Conservation (phyloP, 2,329 filamentous ascomycete genomes). For the Xylaria sp. region DNA sequence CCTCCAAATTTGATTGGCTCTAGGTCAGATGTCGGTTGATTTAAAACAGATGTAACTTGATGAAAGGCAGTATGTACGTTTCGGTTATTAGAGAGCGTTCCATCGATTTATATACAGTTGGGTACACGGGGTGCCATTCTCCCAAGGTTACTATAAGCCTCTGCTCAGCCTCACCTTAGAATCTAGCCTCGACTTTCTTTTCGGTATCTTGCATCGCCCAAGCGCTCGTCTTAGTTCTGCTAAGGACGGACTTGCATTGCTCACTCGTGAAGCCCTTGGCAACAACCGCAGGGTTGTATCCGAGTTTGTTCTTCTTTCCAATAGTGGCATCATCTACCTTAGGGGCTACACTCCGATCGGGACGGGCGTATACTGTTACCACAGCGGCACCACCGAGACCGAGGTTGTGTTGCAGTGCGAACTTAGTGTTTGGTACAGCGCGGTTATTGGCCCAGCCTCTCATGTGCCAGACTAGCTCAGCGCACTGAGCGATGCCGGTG, state of each 20-base stretch:
- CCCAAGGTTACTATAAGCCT: background rate
- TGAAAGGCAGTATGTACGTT: background rate
- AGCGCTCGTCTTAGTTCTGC: constrained; percentile 69
- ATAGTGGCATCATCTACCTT: constrained; percentile 71
- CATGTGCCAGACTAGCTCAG: constrained; percentile 94
- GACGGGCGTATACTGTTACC: constrained; percentile 86
- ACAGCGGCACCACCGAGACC: constrained; percentile 92
- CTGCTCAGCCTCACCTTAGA: constrained; percentile 53
- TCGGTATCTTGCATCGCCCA: constrained; percentile 83
- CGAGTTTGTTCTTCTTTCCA: constrained; percentile 73
- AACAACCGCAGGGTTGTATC: constrained; percentile 91
- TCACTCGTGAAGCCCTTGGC: constrained; percentile 87
- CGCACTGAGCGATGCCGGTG: constrained; percentile 94
- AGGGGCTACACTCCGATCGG: constrained; percentile 75
- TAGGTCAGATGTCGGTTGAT: background rate
- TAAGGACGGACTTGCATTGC: constrained; percentile 77
- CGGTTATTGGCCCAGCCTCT: constrained; percentile 97
- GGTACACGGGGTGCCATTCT: background rate
- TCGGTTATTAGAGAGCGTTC: constrained; percentile 12
- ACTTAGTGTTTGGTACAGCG: constrained; percentile 71
- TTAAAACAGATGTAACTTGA: background rate
- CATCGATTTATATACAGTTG: constrained; percentile 11
- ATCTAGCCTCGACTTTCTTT: constrained; percentile 77
- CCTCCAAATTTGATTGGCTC: constrained; percentile 4
- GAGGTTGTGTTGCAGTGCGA: constrained; percentile 90